Evolutionary conservation across 1,284 basidiomycete species (phyloP).

Genomic region (Exobasidium cylindrosporum): DNA sequence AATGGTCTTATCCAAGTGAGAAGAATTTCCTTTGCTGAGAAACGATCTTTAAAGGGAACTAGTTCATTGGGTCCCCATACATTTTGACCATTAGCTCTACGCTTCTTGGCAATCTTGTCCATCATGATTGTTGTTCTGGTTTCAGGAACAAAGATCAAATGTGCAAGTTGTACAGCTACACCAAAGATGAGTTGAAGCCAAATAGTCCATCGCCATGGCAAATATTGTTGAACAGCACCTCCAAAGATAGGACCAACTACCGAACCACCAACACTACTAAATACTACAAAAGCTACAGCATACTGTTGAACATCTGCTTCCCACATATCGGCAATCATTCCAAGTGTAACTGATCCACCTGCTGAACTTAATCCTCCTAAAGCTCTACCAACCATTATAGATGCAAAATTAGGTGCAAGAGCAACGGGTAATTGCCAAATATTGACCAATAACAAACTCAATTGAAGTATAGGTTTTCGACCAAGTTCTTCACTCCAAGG

Average conservation of each 20-base stretch:
- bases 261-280: conserved; percentile 51
- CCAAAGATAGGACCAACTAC: conserved; percentile 52
- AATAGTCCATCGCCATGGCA: conserved; percentile 50
- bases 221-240: conserved; percentile 33
- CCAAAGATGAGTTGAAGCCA: conserved; percentile 58
- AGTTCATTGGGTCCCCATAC: conserved; percentile 58
- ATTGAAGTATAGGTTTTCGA: conserved; percentile 49
- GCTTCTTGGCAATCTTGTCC: conserved; percentile 56
- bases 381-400: conserved; percentile 50
- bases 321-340: conserved; percentile 57
- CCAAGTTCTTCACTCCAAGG: conserved; percentile 56
- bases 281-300: conserved; percentile 52
- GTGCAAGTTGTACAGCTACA: conserved; percentile 53
- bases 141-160: conserved; percentile 57
- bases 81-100: conserved; percentile 53
- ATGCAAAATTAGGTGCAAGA: conserved; percentile 50
- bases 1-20: conserved; percentile 55
- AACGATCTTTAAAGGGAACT: conserved; percentile 36
- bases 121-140: conserved; percentile 56
- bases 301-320: conserved; percentile 54
- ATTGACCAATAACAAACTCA: conserved; percentile 55
- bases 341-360: conserved; percentile 58
- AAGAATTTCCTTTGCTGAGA: conserved; percentile 54
- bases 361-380: conserved; percentile 55
- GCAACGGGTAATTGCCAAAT: conserved; percentile 43